Percentiles rank a stretch among this genome's conserved stretches.
Evolutionary conservation across 2,329 filamentous ascomycete species (phyloP).

Genomic region (Hypoxylon sp.): DNA sequence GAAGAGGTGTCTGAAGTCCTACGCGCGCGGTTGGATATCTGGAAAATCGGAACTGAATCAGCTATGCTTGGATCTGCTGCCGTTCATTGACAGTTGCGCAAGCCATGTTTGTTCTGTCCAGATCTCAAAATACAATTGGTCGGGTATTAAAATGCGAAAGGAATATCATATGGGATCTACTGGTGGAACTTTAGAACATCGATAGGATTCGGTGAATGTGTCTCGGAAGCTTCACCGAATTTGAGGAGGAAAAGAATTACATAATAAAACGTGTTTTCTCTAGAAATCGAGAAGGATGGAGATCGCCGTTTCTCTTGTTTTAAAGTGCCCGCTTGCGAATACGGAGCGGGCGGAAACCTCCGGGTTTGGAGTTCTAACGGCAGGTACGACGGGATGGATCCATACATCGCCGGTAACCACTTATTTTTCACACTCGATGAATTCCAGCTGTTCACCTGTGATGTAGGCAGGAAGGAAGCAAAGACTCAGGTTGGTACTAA

Average conservation of each 20-base stretch:
- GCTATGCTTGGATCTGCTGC: conserved; percentile 6
- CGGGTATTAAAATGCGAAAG: conserved; percentile 1
- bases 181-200: conserved; percentile 12
- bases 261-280: too few relatives aligned
- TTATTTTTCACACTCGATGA: too few relatives aligned
- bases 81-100: conserved; percentile 14
- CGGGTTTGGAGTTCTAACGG: neutral
- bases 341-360: conserved; percentile 10
- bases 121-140: conserved; percentile 12
- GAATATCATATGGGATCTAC: neutral
- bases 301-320: conserved; percentile 4
- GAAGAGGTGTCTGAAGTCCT: conserved; percentile 2
- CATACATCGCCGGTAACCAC: too few relatives aligned
- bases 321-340: conserved; percentile 7
- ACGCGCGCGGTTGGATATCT: conserved; percentile 10
- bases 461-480: too few relatives aligned
- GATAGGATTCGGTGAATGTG: conserved; percentile 1
- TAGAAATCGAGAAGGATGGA: too few relatives aligned
- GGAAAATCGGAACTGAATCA: neutral
- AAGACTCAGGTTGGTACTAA: too few relatives aligned
- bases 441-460: neutral
- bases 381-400: neutral
- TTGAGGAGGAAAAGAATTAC: conserved; percentile 6
- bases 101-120: conserved; percentile 11
- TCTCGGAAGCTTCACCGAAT: conserved; percentile 3